Base-by-base conservation (phyloP, 2,329 filamentous ascomycete genomes). In the Diplodia corticola region DNA sequence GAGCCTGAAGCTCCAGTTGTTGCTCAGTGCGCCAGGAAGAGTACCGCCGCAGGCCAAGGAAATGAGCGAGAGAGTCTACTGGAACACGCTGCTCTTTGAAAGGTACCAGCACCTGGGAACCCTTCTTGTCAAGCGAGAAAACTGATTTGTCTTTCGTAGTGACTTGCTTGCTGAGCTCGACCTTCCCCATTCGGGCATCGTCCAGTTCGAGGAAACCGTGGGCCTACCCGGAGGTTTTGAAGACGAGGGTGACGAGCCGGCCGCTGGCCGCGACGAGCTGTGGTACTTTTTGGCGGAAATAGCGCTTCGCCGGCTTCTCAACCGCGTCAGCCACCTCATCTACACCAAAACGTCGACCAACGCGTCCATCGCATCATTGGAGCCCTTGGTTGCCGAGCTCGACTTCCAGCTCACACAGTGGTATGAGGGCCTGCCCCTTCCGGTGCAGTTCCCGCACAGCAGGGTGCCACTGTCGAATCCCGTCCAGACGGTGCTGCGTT, bases 251-350 rank as follows among this genome's bases (percentile, higher is more conserved):
- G 87, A 89, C 65, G 87, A 89, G 64, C 54, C 55, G 1, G 81
- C 85, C 6, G 86, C 88, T 7, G 90, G 89, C 13, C 85, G 87
- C 57, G 91, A 94, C 71, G 91, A 94, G 67, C 81, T 94, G 15
- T 94, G 91, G 91, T 95, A 95, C 73, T 94, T 94, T 71, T 80
- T 94, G 33, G 91, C 91, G 44, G 91, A 94, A 73, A 93, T 95
- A 69, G 91, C 91, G 4, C 81, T 95, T 13, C 86, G 91, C 53
- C 83, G 91, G 65, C 84, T 95, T 3, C 83, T 94, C 70, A 93
- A 93, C 75, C 85, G 90, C 67, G 90, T 92, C 72, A 92, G 89
- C 79, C 89, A 92, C 74, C 86, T 92, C 71, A 90, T 93, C 69
- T 93, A 93, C 75, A 89, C 89, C 55, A 90, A 91, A 72, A 89